Base-by-base conservation (phyloP, 2,329 filamentous ascomycete genomes). In the Cordyceps cicadae region DNA sequence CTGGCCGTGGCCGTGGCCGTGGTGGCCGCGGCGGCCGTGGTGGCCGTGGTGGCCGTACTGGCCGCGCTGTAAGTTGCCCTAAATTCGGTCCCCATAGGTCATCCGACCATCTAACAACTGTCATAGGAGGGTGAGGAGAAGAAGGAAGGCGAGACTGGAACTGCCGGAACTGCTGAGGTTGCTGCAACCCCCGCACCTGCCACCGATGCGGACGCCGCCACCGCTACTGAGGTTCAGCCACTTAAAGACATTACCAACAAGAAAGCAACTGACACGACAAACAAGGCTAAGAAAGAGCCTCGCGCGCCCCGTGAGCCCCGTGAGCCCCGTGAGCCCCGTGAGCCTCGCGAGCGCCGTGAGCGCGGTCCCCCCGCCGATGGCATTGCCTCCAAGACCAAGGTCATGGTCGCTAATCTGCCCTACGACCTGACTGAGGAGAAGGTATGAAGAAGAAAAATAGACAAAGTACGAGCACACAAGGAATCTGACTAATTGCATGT, bases 401-500 rank as follows among this genome's bases (percentile, higher is more conserved):
- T 99, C 79, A 99, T 99, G 94, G 94, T 99, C 72, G 94, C 94
- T 72, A 99, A 99, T 83, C 86, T 99, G 65, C 94, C 94, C 58
- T 99, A 99, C 74, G 93, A 99, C 80, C 85, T 97, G 76, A 93
- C 88, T 70, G 94, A 99, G 81, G 92, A 97, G 72, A 95, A 93
- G 87, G 93, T 96, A 79, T 56, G n/a, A 24, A 12, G 24, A 24
- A 24, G 24, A 21, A 45, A 39, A n/a, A 45, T 32, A n/a, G 45
- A 17, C 43, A 14, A 7, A 21, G 5, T 11, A 7, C 12, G 50
- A 61, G 21, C 11, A 32, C 51, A 52, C 8, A 50, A 39, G 41
- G 45, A 52, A 46, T 3, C 34, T 48, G 21, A 58, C 60, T 69
- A 60, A 68, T 61, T 1, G 19, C 41, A 19, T 29, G 7, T 34